Conservation (phyloP, 192 early-diverging fungal genomes). For the Endogone sp. region DNA sequence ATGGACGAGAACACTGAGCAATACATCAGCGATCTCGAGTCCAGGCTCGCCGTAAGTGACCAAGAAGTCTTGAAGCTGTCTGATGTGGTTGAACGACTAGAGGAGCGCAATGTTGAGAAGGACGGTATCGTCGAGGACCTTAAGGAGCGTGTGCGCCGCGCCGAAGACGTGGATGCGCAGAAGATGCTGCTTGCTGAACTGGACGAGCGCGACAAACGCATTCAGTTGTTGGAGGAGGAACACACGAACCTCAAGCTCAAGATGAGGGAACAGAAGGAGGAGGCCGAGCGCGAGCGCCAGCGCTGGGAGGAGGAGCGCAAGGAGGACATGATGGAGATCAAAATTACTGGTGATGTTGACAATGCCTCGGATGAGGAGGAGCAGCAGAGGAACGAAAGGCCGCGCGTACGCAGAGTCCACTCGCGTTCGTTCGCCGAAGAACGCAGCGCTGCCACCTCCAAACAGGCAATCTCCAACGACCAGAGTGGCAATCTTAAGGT, state of each 20-base stretch:
- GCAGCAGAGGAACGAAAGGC: neutral
- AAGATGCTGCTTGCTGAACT: constrained; percentile 8
- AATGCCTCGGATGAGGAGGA: neutral
- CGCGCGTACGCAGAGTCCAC: neutral
- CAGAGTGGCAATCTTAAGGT: neutral
- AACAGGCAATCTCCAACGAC: neutral
- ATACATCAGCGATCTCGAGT: constrained; percentile 40
- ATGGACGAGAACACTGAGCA: constrained; percentile 35
- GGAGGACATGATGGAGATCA: neutral
- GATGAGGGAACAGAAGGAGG: constrained; percentile 2
- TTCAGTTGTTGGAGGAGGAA: constrained; percentile 5
- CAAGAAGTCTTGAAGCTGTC: constrained; percentile 5
- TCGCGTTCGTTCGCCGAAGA: neutral
- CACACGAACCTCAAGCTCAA: neutral
- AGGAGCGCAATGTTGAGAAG: constrained; percentile 4
- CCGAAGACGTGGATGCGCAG: constrained; percentile 8
- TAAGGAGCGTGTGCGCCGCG: constrained; percentile 5
- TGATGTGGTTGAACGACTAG: constrained; percentile 12
- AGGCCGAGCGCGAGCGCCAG: neutral
- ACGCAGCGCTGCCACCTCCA: neutral
- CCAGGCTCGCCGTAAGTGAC: constrained; percentile 23
- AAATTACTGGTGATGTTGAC: neutral
- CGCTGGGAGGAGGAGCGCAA: neutral
- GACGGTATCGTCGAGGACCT: constrained; percentile 1
- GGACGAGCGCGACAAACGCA: constrained; percentile 5